Evolutionary conservation across 345 rosid genomes (phyloP).

Genomic region (Salix exigua): DNA sequence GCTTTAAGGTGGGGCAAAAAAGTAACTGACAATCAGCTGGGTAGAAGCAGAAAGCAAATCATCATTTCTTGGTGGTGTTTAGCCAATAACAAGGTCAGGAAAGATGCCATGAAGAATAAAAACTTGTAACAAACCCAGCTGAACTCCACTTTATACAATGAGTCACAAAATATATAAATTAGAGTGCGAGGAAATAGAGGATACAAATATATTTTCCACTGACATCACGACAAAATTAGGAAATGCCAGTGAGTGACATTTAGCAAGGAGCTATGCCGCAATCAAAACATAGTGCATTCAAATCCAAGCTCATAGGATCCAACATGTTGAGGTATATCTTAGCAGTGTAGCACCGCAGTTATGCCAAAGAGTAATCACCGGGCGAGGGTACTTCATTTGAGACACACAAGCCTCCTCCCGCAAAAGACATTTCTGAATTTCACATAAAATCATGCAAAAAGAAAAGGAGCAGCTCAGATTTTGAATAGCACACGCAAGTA

Average conservation of each 20-base stretch:
- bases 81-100: neutral
- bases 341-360: neutral
- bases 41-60: neutral
- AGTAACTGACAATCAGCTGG: neutral
- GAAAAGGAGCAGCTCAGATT: neutral
- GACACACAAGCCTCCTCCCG: constrained; percentile 31
- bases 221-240: neutral
- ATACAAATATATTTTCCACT: neutral
- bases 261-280: neutral
- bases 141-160: neutral
- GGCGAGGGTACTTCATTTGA: constrained; percentile 12
- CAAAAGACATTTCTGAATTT: constrained; percentile 27
- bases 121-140: neutral
- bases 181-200: neutral
- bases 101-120: neutral
- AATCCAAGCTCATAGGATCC: constrained; percentile 3
- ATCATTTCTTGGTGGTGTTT: neutral
- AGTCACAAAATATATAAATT: neutral
- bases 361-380: neutral
- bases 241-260: neutral
- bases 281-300: neutral
- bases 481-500: neutral
- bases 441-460: neutral
- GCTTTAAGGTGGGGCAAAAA: neutral
- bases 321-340: no score